Base-by-base conservation (phyloP, 2,329 filamentous ascomycete species). In the Penicillium sp. region DNA sequence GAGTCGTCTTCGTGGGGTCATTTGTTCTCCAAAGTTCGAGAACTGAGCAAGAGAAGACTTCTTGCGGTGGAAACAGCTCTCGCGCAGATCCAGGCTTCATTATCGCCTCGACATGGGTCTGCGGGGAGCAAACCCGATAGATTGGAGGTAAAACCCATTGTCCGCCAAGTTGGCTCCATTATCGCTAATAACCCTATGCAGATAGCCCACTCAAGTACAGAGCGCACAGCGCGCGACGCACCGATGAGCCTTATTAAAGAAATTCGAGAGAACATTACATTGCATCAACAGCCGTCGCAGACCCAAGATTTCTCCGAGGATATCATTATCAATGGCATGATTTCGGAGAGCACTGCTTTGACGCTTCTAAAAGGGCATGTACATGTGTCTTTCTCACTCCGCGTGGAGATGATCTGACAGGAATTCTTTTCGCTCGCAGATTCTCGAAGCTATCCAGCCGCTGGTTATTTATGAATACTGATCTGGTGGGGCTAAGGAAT, bases 201-300 rank as follows among this genome's bases (percentile, higher is more conserved):
- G 30, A 28, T 14, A 18, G 23, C 23, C 6, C 21, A 34, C 8
- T 45, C 38, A 3, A 39, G 17, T 28, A 39, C 31, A 9, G 47
- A 50, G 11, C 31, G 18, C 35, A 46, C 47, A n/a, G 32, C 47
- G 10, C 41, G 47, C 14, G 36, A 50, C 33, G 47, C 47, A 11
- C 47, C 47, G 7, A 45, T 50, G 47, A 50, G 39, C 13, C 45
- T 41, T 3, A 46, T 48, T 21, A 45, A 50, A 39, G 45, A 46
- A 17, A 45, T 48, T n/a, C 35, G 45, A 33, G 36, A 46, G 9
- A 45, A 45, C 11, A 50, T 50, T 7, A 37, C 39, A 7, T 33
- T 44, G 11, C 38, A 39, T 5, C 26, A 34, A 27, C 34, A 46
- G 20, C 34, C 33, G 19, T 30, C 20, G n/a, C 25, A 31, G 8